phyloP scores from a whole-genome alignment of 192 early-diverging fungal species.

The Coemansia sp. region DNA sequence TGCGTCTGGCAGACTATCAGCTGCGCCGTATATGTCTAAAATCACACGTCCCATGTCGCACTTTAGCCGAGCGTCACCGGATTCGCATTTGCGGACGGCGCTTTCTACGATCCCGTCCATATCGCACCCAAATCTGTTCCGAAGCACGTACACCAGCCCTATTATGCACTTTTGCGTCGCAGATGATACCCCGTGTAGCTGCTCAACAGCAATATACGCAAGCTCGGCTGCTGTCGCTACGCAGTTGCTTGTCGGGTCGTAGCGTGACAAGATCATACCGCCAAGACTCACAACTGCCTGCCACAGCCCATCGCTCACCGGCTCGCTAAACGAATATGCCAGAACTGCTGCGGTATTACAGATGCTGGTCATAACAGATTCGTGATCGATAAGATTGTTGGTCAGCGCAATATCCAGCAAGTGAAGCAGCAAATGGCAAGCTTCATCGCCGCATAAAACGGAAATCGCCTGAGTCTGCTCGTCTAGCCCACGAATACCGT shows the following conservation, averaged over 20 bases:
- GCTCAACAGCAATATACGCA: not conserved
- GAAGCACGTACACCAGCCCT: conserved; percentile 17
- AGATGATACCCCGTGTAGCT: not conserved
- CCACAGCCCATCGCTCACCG: conserved; percentile 7
- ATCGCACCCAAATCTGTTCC: not conserved
- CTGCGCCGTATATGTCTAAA: not conserved
- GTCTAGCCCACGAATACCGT: not conserved
- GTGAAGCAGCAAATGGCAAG: conserved; percentile 22
- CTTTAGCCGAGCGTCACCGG: conserved; percentile 1
- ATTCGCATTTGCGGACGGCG: conserved; percentile 2
- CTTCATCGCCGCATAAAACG: conserved; percentile 8
- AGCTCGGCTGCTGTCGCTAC: not conserved
- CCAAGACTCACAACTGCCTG: conserved; percentile 16
- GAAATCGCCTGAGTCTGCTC: not conserved
- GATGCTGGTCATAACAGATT: not conserved
- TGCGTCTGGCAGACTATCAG: not conserved
- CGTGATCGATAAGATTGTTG: conserved; percentile 2
- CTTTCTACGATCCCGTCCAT: conserved; percentile 1
- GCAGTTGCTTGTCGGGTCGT: not conserved
- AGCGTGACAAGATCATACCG: conserved; percentile 5
- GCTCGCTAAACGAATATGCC: not conserved
- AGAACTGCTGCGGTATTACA: conserved; percentile 3
- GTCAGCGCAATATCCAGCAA: conserved; percentile 16
- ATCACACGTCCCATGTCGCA: conserved; percentile 12
- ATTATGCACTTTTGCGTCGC: conserved; percentile 9